phyloP scores from a whole-genome alignment of 805 yeast species.

The Debaryomyces hansenii region DNA sequence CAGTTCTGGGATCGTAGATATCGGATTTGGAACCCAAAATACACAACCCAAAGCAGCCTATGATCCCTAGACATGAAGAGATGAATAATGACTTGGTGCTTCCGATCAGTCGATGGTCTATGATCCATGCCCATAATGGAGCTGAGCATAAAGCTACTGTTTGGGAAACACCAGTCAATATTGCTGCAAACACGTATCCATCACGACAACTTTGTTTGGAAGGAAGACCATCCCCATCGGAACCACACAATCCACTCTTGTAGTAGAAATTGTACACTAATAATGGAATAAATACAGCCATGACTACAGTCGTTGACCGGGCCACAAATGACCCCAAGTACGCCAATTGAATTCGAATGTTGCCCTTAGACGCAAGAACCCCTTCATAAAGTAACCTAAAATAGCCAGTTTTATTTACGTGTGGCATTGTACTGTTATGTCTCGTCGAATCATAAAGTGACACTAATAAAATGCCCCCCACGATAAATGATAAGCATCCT shows the following conservation, averaged over 20 bases:
- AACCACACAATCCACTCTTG: conserved; percentile 49
- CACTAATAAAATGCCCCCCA: conserved; percentile 38
- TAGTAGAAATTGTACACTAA: conserved; percentile 58
- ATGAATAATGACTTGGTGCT: conserved; percentile 27
- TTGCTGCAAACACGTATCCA: conserved; percentile 65
- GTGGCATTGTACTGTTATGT: not conserved
- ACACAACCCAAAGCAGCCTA: conserved; percentile 40
- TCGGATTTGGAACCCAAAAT: conserved; percentile 13
- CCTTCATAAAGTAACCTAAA: conserved; percentile 47
- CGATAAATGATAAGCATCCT: conserved; percentile 40
- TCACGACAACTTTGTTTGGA: conserved; percentile 51
- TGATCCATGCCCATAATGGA: conserved; percentile 62
- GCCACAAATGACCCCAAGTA: conserved; percentile 64
- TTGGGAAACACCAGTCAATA: conserved; percentile 67
- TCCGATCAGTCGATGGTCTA: conserved; percentile 43
- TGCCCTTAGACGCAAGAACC: conserved; percentile 42
- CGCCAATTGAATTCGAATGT: conserved; percentile 52
- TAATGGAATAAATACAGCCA: conserved; percentile 62
- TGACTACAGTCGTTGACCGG: conserved; percentile 59
- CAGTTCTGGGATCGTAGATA: conserved; percentile 34
- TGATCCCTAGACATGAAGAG: conserved; percentile 43
- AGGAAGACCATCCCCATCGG: conserved; percentile 13
- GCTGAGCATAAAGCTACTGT: conserved; percentile 57
- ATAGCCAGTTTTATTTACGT: conserved; percentile 27
- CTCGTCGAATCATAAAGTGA: conserved; percentile 43